These are phyloP conservation scores for Solanum chacoense DNA, from an alignment of 305 asterid species.

Conservation along the genomic window DNA sequence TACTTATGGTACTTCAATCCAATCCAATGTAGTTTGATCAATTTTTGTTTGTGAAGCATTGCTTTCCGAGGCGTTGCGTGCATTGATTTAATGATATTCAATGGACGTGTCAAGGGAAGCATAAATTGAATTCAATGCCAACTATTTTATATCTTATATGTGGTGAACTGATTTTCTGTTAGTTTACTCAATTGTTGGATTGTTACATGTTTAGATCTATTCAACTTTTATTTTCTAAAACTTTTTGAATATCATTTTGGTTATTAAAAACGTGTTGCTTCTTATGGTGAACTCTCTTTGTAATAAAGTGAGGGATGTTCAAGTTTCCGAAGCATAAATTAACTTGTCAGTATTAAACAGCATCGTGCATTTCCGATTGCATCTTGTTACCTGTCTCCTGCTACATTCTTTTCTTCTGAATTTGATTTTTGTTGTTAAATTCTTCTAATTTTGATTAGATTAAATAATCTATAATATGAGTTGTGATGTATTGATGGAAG, in stretches of 20 bases:
- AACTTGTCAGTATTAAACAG: background rate
- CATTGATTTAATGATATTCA: background rate
- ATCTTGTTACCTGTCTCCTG: background rate
- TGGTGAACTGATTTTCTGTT: background rate
- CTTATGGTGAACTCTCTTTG: background rate
- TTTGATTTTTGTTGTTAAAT: background rate
- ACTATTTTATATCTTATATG: too few species aligned
- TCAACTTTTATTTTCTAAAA: background rate
- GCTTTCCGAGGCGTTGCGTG: constrained; percentile 12
- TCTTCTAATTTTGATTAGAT: too few species aligned
- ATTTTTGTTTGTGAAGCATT: background rate
- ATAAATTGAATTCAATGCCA: background rate
- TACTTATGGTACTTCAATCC: background rate
- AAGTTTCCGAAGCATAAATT: background rate
- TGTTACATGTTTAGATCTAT: background rate
- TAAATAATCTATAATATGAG: background rate
- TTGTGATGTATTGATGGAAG: too few species aligned
- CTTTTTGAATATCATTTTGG: background rate
- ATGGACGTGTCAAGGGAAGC: constrained; percentile 11
- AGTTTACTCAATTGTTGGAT: background rate
- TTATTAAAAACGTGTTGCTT: background rate
- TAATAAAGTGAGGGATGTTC: background rate
- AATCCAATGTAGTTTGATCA: background rate
- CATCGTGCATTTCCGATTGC: background rate
- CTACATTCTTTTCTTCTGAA: background rate